phyloP scores from a whole-genome alignment of 2,329 filamentous ascomycete species.

The Fusarium falciforme region DNA sequence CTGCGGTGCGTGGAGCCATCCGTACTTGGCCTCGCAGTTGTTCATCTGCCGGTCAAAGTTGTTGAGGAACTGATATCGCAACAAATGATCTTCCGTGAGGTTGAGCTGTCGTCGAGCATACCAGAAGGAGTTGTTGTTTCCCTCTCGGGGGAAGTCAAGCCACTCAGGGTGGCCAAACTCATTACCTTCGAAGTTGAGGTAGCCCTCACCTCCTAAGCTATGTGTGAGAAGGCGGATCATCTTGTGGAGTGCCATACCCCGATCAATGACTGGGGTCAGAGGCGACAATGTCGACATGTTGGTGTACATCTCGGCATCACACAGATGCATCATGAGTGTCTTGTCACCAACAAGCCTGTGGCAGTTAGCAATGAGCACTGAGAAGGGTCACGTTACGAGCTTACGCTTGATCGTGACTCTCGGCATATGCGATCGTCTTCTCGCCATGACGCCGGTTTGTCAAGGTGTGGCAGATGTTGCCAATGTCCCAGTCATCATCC shows the following conservation, averaged over 20 bases:
- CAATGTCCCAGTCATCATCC: slow-evolving; percentile 93
- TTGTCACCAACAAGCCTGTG: slow-evolving; percentile 93
- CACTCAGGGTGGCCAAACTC: slow-evolving; percentile 99
- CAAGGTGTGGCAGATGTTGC: slow-evolving; percentile 84
- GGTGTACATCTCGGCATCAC: slow-evolving; percentile 96
- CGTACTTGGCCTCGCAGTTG: slow-evolving; percentile 84
- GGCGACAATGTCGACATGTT: slow-evolving; percentile 91
- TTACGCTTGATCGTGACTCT: slow-evolving; percentile 97
- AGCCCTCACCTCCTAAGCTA: slow-evolving; percentile 91
- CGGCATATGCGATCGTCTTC: slow-evolving; percentile 97
- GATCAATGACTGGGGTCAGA: slow-evolving; percentile 88
- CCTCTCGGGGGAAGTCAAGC: slow-evolving; percentile 96
- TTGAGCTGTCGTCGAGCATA: slow-evolving; percentile 95
- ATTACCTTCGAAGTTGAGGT: slow-evolving; percentile 98
- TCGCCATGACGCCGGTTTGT: slow-evolving; percentile 95
- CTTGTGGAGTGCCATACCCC: slow-evolving; percentile 94
- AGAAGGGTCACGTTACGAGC: slow-evolving; percentile 50
- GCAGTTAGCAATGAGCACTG: slow-evolving; percentile 37
- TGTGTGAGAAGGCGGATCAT: slow-evolving; percentile 97
- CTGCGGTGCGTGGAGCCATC: slow-evolving; percentile 88
- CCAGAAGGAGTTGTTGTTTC: slow-evolving; percentile 93
- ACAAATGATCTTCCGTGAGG: slow-evolving; percentile 83
- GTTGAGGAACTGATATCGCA: slow-evolving; percentile 92
- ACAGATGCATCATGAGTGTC: slow-evolving; percentile 96
- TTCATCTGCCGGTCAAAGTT: slow-evolving; percentile 96